Base-by-base conservation (phyloP, 257 asterid species). In the Nicotiana paniculata region DNA sequence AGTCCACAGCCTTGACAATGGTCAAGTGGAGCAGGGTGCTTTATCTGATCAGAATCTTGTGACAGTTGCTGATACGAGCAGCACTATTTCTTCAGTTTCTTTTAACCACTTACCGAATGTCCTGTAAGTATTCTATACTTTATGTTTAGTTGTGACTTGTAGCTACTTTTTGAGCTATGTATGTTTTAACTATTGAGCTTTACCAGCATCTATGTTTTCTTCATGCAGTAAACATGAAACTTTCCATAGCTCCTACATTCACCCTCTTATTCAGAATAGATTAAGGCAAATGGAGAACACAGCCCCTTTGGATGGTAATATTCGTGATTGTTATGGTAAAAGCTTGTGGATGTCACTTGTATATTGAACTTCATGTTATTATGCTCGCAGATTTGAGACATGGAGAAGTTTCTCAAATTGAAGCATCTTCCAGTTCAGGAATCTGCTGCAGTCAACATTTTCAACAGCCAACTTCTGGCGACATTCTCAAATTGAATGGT, bases 361-460 rank as follows among this genome's bases (percentile, higher is more conserved):
- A 48, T 55, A 32, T 78, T 72, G 54, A 85, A 75, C 18, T 64
- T 86, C 65, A 69, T 70, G 85, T 84, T 87, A 87, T 58, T 77
- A 82, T 66, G 57, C 64, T 84, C 84, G 79, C 95, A 93, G 98
- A 89, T 87, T 81, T 85, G 83, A 86, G 91, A 83, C 93, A 87
- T 18, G 88, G 91, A 82, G 94, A 90, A 81, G 86, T 83, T 89
- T 90, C 96, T 43, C 94, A 86, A 82, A 83, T 88, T 35, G 90
- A 90, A 88, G 96, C 97, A 75, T 91, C 97, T 79, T 94, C 97
- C 74, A 94, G 96, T 87, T 89, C 97, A 35, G 98, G 94, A 65
- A 86, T 85, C 88, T 93, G 97, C 86, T 95, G 97, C 86, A 88
- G 85, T 86, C 89, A 86, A 67, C 89, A 86, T 48, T 83, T 70